Conservation (phyloP, 2,329 filamentous ascomycete genomes). For the Colletotrichum noveboracense region DNA sequence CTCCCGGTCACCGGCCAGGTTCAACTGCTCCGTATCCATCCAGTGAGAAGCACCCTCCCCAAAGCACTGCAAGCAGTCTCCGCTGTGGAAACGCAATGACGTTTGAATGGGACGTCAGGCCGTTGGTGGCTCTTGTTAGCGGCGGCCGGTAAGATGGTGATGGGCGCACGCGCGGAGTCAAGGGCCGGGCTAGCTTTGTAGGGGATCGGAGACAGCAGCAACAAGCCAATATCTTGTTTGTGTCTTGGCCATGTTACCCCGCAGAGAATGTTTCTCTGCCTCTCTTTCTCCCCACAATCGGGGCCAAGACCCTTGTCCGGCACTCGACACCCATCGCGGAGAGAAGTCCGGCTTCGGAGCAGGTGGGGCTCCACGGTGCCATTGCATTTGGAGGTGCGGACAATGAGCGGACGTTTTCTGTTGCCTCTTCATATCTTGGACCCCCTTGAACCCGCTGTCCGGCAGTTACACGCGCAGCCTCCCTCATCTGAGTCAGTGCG, state of each 20-base stretch:
- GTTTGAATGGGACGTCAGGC: background rate
- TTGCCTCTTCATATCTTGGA: background rate
- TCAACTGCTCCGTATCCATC: constrained; percentile 3
- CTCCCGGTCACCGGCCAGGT: background rate
- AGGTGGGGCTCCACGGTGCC: background rate
- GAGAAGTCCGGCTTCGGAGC: constrained; percentile 2
- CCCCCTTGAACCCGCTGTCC: background rate
- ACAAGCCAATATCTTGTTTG: background rate
- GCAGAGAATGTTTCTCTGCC: background rate
- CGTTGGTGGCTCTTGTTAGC: background rate
- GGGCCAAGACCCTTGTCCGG: background rate
- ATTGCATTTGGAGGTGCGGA: background rate
- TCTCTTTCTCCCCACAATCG: background rate
- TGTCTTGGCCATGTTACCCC: constrained; percentile 8
- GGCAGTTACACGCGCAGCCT: background rate
- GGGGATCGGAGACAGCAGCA: background rate
- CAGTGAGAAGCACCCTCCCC: background rate
- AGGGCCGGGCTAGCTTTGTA: background rate
- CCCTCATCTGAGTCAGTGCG: background rate
- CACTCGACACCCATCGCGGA: background rate
- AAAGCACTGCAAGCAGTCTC: background rate
- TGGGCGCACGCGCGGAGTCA: background rate
- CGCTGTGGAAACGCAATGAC: background rate
- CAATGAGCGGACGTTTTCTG: background rate
- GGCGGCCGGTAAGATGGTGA: background rate